Evolutionary conservation across 176 grass and related monocot genomes (phyloP), one percentile per base, ranked within the genome.

Genomic region (Paspalum vaginatum): DNA sequence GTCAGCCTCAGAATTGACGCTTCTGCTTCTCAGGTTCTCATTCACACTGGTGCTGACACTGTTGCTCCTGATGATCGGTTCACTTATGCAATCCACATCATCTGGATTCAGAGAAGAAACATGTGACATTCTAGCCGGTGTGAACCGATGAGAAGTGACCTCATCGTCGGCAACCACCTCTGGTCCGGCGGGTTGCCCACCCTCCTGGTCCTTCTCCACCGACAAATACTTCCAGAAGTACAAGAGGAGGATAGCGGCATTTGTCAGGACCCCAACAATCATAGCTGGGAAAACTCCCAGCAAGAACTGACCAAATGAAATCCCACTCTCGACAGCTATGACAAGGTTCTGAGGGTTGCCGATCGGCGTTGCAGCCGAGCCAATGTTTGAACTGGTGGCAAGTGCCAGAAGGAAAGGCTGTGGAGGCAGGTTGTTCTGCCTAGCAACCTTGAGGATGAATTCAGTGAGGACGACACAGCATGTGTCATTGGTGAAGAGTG

Each of bases 111-210:
- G 18, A 5, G 85, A 90, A 24, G 91, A 89, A 20, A 78, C 87
- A 38, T 97, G 91, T 0, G 94, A 97, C 94, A 97, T 90, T 45
- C 89, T 97, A 16, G 94, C 94, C 0, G 94, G 94, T 39, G 91
- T 94, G 71, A 97, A 97, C 17, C 94, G 80, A 50, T 97, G 94
- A 44, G 91, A 94, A 6, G 75, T 74, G 37, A 90, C 89, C 66
- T 93, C 89, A 11, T 86, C 83, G 14, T 90, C 91, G 7, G 75
- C 81, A 15, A 92, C 68, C 61, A 90, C 37, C 16, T 97, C 91
- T 0, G 82, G 78, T 1, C 71, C 82, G 43, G 46, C 39, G 9
- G 74, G 5, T 1, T 5, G 58, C 4, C 56, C 89, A 20, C 79
- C 82, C 17, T 88, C 87, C 70, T 87, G 87, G 21, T 94, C 87